Conservation (phyloP, 2,329 filamentous ascomycete species). For the Lachnellula cervina region DNA sequence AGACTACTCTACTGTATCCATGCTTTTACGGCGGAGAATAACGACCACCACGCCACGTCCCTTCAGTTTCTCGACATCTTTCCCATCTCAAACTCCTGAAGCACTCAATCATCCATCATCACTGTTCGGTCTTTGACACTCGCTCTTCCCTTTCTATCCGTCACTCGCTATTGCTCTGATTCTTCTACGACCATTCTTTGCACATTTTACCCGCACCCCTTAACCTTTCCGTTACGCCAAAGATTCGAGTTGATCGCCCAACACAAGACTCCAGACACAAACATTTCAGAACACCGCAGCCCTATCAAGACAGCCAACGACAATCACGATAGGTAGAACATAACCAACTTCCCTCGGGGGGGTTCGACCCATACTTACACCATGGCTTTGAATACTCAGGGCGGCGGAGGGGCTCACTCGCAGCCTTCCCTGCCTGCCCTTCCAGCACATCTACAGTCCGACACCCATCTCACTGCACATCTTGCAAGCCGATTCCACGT, state of each 20-base stretch:
- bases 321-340: slow-evolving; percentile 4
- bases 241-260: neutral
- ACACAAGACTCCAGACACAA: neutral
- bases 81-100: neutral
- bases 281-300: neutral
- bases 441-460: slow-evolving; percentile 75
- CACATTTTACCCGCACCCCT: neutral
- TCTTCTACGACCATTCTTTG: neutral
- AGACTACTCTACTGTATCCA: too few relatives aligned
- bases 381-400: slow-evolving; percentile 51
- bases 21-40: too few relatives aligned
- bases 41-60: too few relatives aligned
- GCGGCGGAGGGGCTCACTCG: slow-evolving; percentile 58
- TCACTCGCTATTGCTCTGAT: slow-evolving; percentile 14
- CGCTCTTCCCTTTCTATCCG: slow-evolving; percentile 14
- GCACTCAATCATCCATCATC: neutral
- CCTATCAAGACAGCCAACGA: neutral
- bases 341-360: slow-evolving; percentile 5
- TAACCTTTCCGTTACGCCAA: too few relatives aligned
- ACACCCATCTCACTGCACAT: slow-evolving; percentile 75
- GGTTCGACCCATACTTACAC: slow-evolving; percentile 32
- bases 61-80: too few relatives aligned
- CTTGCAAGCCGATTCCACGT: slow-evolving; percentile 89
- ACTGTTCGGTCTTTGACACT: slow-evolving; percentile 7
- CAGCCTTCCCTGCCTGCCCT: slow-evolving; percentile 85